Base-by-base conservation (phyloP, 2,329 filamentous ascomycete species). In the Pseudogymnoascus sp. region DNA sequence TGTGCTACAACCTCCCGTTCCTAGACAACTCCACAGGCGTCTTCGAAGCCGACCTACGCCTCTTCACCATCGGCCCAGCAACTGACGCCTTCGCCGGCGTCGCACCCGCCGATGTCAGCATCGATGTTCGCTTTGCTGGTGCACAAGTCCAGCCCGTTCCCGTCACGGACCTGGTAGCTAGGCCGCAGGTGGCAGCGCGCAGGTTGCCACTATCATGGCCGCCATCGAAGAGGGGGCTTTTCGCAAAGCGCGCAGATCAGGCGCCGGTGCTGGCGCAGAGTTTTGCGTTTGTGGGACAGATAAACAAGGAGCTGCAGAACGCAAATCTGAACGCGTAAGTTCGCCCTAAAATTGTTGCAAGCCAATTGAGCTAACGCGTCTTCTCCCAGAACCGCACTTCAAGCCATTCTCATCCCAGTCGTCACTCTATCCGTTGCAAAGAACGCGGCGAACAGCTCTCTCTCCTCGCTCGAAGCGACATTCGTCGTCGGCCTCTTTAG, bases 1-100 rank as follows among this genome's bases (percentile, higher is more conserved):
- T 90, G 60, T 96, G 91, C 81, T 95, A 93, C 78, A 96, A 95
- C 73, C 76, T 96, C 23, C 86, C 88, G 0, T 85, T 84, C 41
- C 81, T 92, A 64, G 83, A 93, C 76, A 85, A 83, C 69, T 75
- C 75, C 4, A 86, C 83, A 0, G 90, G 90, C 31, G 78, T 85
- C 14, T 95, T 95, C 73, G 84, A 90, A 75, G 90, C 90, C 31
- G 90, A 95, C 73, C 75, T 95, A 61, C 82, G 90, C 63, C 78
- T 95, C 65, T 95, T 86, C 77, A 86, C 88, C 74, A 77, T 93
- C 57, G 86, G 85, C 5, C 51, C 51, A 2, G n/a, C 51, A 11
- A 70, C 77, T 3, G 85, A 79, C 34, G 74, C 72, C 3, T 88
- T 86, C 67, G 73, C 77, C 8, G 79, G 79, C 10, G 81, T 88